Conservation (phyloP, 768 basidiomycete genomes). For the Hebeloma cylindrosporum region DNA sequence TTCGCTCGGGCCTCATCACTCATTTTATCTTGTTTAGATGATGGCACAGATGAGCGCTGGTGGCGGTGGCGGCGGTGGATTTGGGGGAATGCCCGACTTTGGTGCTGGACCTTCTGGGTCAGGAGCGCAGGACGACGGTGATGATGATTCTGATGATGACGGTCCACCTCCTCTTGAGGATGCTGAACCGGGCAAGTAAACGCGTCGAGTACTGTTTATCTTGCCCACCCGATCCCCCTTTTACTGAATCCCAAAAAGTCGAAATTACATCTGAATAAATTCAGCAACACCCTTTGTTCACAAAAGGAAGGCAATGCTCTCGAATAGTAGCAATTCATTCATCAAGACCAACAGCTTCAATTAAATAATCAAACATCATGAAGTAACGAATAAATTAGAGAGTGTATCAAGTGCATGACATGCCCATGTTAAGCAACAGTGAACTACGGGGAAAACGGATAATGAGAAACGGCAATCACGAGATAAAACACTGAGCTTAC, state of each 20-base stretch:
- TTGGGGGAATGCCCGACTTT: slow-evolving; percentile 23
- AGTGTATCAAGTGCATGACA: neutral
- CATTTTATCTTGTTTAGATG: slow-evolving; percentile 35
- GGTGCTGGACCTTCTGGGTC: slow-evolving; percentile 20
- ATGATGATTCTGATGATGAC: slow-evolving; percentile 58
- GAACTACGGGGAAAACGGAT: slow-evolving; percentile 19
- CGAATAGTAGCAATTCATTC: too few relatives aligned
- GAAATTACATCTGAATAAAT: too few relatives aligned
- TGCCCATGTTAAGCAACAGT: slow-evolving; percentile 22
- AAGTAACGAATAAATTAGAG: slow-evolving; percentile 1
- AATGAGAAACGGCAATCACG: neutral
- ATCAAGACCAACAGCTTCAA: neutral
- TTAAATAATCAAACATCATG: neutral
- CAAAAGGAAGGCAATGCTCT: too few relatives aligned
- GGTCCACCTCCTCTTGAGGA: slow-evolving; percentile 84
- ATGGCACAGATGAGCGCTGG: slow-evolving; percentile 49
- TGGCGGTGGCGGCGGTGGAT: slow-evolving; percentile 29
- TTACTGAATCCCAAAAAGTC: too few relatives aligned
- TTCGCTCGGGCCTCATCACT: neutral
- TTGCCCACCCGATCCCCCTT: too few relatives aligned
- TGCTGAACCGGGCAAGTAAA: slow-evolving; percentile 46
- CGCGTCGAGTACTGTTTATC: neutral
- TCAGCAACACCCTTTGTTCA: too few relatives aligned
- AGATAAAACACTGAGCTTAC: slow-evolving; percentile 31
- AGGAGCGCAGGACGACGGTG: slow-evolving; percentile 35